Percentiles rank a stretch among this genome's conserved stretches.
phyloP scores from a whole-genome alignment of 805 yeast species.

The Metschnikowia hibisci region DNA sequence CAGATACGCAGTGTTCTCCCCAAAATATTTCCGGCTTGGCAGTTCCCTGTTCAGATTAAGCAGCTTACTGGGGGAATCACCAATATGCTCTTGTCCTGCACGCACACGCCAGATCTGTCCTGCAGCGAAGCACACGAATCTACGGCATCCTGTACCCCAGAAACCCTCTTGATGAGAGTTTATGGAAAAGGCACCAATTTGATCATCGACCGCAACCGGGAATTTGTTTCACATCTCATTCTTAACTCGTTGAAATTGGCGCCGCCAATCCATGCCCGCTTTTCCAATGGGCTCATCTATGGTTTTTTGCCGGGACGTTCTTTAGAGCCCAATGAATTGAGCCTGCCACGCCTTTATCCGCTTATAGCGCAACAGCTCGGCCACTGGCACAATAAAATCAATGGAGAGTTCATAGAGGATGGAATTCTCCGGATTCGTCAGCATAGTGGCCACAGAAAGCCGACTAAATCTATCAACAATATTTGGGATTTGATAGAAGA shows the following conservation, averaged over 20 bases:
- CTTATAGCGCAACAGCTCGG: slow-evolving; percentile 65
- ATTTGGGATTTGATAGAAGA: slow-evolving; percentile 58
- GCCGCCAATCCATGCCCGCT: slow-evolving; percentile 63
- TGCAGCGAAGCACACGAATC: too few relatives aligned
- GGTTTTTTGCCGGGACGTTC: slow-evolving; percentile 67
- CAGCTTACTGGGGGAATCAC: slow-evolving; percentile 63
- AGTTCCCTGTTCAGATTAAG: slow-evolving; percentile 30
- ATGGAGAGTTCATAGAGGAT: slow-evolving; percentile 43
- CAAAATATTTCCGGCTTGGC: slow-evolving; percentile 46
- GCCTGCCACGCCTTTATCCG: slow-evolving; percentile 44
- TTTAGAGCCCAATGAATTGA: slow-evolving; percentile 51
- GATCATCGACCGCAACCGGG: slow-evolving; percentile 71
- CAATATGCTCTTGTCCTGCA: slow-evolving; percentile 53
- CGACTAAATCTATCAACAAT: slow-evolving; percentile 30
- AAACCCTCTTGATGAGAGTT: slow-evolving; percentile 56
- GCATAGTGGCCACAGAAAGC: slow-evolving; percentile 19
- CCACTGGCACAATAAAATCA: slow-evolving; percentile 59
- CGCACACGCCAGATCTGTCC: slow-evolving; percentile 16
- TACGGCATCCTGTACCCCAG: slow-evolving; percentile 8
- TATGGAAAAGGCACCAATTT: slow-evolving; percentile 72
- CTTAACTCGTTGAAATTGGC: slow-evolving; percentile 60
- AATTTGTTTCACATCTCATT: slow-evolving; percentile 64
- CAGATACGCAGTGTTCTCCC: slow-evolving; percentile 38
- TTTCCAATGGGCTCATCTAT: slow-evolving; percentile 69
- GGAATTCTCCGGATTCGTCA: slow-evolving; percentile 40